Base-by-base conservation (phyloP, 352 stramenopile genomes). In the Pythium sp. region DNA sequence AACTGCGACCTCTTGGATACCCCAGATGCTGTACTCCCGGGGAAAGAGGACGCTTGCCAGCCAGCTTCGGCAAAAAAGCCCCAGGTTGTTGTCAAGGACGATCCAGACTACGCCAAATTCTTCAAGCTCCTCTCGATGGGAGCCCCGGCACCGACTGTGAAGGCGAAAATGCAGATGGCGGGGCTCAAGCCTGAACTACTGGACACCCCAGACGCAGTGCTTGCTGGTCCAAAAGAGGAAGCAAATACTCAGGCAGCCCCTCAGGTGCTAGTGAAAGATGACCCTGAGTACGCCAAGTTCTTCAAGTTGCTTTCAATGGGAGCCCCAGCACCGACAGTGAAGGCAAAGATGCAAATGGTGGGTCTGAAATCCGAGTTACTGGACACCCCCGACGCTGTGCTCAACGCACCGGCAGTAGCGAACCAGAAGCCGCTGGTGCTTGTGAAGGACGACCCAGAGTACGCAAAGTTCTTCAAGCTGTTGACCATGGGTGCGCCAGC, bases 1-100 rank as follows among this genome's bases (percentile, higher is more conserved):
- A 93, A 98, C 74, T 76, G 88, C 47, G 77, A 83, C 3, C 68
- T 91, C 3, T 65, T 93, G 8, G 82, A 92, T 54, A 92, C 79
- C 0, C 85, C 87, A 12, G 78, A 92, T 36, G 82, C 80, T 3
- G 64, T 74, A 3, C 64, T 92, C 34, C 69, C 73, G 1, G 53
- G 64, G 4, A 80, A 64, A 59, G 47, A 26, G 8, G 32, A 51
- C 53, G 14, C 22, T 58, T 51, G 3, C 15, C 24, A 36, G 12
- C n/a, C n/a, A 20, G 20, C 67, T 58, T 24, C 32, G 28, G n/a
- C 41, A 65, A 66, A 53, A 58, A 84, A 68, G 41, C 53, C 65
- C 56, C 20, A 46, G 15, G 64, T 82, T 20, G 75, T 87, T 30
- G 80, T 88, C 2, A 90, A 91, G 59, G 83, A 91, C 14, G 72